These are phyloP conservation scores for Plantago lanceolata DNA, from an alignment of 305 asterid genomes.

Conservation along the genomic window DNA sequence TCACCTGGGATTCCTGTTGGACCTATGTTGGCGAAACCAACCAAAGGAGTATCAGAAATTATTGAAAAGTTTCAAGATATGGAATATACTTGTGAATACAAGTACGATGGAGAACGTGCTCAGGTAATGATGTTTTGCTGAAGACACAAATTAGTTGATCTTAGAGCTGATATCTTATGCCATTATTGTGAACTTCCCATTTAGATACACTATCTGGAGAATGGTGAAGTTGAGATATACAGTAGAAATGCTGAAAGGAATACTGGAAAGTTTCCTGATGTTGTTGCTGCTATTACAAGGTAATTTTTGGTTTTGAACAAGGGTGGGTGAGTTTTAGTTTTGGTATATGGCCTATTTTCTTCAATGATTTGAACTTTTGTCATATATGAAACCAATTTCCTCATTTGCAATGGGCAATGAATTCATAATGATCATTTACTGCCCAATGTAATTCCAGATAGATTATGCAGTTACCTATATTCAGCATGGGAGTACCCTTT, in stretches of 20 bases:
- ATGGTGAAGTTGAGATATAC: conserved; percentile 88
- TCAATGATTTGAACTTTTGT: too few relatives aligned
- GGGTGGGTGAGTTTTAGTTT: conserved; percentile 8
- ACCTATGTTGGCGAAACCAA: conserved; percentile 96
- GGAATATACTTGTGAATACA: conserved; percentile 94
- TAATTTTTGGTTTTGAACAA: conserved; percentile 20
- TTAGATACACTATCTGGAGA: conserved; percentile 81
- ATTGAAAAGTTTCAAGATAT: conserved; percentile 84
- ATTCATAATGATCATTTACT: too few relatives aligned
- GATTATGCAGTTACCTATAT: too few relatives aligned
- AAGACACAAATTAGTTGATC: conserved; percentile 16
- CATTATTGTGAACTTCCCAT: conserved; percentile 23
- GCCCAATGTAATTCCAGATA: too few relatives aligned
- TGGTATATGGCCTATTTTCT: neutral
- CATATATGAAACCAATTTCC: too few relatives aligned
- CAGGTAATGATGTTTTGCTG: conserved; percentile 50
- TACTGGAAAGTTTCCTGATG: conserved; percentile 94
- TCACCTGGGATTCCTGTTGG: conserved; percentile 92
- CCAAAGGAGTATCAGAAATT: conserved; percentile 91
- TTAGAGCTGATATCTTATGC: conserved; percentile 10
- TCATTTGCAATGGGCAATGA: too few relatives aligned
- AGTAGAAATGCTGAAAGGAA: conserved; percentile 93
- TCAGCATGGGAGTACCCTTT: too few relatives aligned
- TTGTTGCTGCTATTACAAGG: conserved; percentile 74
- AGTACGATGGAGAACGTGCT: conserved; percentile 97